Percentiles rank a stretch among this genome's conserved stretches.
These are phyloP conservation scores for Marvania coccoides DNA, from an alignment of 139 green algal genomes.

Conservation along the genomic window DNA sequence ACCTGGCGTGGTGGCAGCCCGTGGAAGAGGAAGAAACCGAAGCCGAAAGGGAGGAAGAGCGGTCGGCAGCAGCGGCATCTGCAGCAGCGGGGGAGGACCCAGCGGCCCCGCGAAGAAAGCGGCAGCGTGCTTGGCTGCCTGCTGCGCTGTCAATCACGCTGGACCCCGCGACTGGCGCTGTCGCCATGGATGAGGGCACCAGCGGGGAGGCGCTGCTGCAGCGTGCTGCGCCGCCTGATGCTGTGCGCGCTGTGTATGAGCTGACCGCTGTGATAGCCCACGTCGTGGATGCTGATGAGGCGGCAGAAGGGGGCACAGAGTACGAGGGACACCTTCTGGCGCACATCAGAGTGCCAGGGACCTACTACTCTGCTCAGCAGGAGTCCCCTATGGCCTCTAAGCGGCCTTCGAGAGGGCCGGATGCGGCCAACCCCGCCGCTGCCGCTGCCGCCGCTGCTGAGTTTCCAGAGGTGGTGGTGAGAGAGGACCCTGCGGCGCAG, in stretches of 20 bases:
- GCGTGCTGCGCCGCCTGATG: neutral
- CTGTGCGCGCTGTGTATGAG: constrained; percentile 49
- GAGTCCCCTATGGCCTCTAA: neutral
- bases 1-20: constrained; percentile 54
- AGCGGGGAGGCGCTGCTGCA: neutral
- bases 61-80: neutral
- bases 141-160: neutral
- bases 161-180: neutral
- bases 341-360: constrained; percentile 45
- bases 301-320: constrained; percentile 10
- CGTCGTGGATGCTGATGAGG: constrained; percentile 49
- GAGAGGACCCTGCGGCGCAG: neutral
- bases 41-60: neutral
- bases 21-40: neutral
- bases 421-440: no score
- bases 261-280: constrained; percentile 65
- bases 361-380: constrained; percentile 5
- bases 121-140: constrained; percentile 12
- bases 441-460: no score
- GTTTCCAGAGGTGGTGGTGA: no score
- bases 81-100: neutral
- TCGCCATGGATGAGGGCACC: constrained; percentile 17
- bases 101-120: neutral
- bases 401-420: neutral
- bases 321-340: constrained; percentile 69